Base-by-base conservation (phyloP, 2,329 filamentous ascomycete species). In the Bipolaris zeicola region DNA sequence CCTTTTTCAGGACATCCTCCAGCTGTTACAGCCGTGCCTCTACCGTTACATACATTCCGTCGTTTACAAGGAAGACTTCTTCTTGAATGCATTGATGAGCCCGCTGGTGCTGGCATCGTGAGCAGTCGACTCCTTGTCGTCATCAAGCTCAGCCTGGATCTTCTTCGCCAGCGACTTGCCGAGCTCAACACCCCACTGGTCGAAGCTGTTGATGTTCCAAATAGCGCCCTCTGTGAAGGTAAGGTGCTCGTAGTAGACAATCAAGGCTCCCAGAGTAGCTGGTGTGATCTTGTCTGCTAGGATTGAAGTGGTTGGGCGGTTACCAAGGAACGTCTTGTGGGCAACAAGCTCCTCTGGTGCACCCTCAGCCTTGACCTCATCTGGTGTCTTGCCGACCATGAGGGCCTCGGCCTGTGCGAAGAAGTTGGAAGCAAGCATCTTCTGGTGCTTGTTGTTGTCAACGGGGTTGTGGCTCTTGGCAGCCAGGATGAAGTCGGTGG, bases 191-290 rank as follows among this genome's bases (percentile, higher is more conserved):
- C 95, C 95, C 95, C 95, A 99, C 84, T 99, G 95, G 81, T 99
- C 95, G 76, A 98, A 99, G 73, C 89, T 92, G 87, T 99, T 99
- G 84, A 99, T 96, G 82, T 98, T 96, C 95, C 95, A 99, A 76
- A 99, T 84, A 50, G 93, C 94, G 71, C 95, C 95, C 82, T 99
- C 95, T 36, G 91, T 96, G 79, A 99, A 99, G 54, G 95, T 98
- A 60, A 98, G 81, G 81, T 99, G 95, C 85, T 99, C 95, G 80
- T 99, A 99, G 85, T 98, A 99, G 65, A 92, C 94, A 70, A 99
- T 99, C 69, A 99, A 81, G 3, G 95, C 94, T 74, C 95, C 95
- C 45, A 99, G 86, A 71, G 96, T 92, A 41, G 89, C 91, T 7
- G 95, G 95, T 16, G 95, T 96, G 76, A 99, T 98, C 82, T 91